Evolutionary conservation across 2,329 filamentous ascomycete genomes (phyloP).

Genomic region (Lecanicillium sp.): DNA sequence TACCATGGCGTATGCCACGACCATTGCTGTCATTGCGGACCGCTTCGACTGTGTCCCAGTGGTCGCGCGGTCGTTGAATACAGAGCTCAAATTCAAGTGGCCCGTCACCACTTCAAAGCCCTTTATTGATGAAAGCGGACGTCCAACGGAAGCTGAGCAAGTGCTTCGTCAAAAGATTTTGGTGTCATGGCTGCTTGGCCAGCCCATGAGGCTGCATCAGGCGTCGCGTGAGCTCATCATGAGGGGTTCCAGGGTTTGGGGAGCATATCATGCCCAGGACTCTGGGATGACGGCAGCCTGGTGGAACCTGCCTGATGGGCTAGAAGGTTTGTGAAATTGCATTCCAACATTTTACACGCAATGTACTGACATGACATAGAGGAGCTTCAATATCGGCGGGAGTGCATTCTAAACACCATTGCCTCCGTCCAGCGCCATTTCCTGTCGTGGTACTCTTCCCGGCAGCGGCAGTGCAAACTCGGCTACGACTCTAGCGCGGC

Average conservation of each 20-base stretch:
- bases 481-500: conserved; percentile 66
- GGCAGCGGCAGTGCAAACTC: conserved; percentile 60
- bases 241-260: conserved; percentile 56
- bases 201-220: conserved; percentile 50
- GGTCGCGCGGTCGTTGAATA: conserved; percentile 46
- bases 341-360: not conserved
- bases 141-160: conserved; percentile 48
- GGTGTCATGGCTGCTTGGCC: conserved; percentile 57
- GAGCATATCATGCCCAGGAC: conserved; percentile 23
- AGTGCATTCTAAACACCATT: conserved; percentile 60
- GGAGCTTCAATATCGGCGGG: conserved; percentile 59
- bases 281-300: conserved; percentile 41
- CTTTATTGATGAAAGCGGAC: conserved; percentile 27
- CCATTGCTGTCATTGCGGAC: conserved; percentile 64
- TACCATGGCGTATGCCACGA: conserved; percentile 55
- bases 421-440: conserved; percentile 65
- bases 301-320: conserved; percentile 63
- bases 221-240: conserved; percentile 60
- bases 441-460: conserved; percentile 57
- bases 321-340: conserved; percentile 45
- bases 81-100: conserved; percentile 46
- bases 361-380: conserved; percentile 28
- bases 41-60: conserved; percentile 58
- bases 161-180: conserved; percentile 61
- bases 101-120: conserved; percentile 35